These are phyloP conservation scores for Phytopythium montanum DNA, from an alignment of 352 stramenopile species.

Conservation along the genomic window DNA sequence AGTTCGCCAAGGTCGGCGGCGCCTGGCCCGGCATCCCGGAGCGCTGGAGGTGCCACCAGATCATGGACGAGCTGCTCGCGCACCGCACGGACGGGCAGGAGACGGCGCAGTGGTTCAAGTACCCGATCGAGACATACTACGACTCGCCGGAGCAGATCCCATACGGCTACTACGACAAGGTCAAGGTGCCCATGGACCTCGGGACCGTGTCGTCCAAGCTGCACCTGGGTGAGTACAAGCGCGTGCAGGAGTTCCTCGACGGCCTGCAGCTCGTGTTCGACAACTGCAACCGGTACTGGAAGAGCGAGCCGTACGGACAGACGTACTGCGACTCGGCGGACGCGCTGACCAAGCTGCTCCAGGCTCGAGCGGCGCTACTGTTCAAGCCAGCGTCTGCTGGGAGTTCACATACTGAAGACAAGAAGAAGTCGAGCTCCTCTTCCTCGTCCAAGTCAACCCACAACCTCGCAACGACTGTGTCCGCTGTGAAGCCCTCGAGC, in stretches of 20 bases:
- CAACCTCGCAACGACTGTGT: background rate
- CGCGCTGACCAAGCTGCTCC: slow-evolving; percentile 47
- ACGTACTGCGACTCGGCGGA: slow-evolving; percentile 79
- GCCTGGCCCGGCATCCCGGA: slow-evolving; percentile 63
- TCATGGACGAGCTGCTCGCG: slow-evolving; percentile 74
- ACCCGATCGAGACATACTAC: slow-evolving; percentile 82
- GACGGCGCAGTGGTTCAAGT: slow-evolving; percentile 87
- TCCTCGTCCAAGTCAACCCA: background rate
- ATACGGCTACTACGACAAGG: slow-evolving; percentile 79
- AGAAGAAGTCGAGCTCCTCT: background rate
- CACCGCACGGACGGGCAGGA: slow-evolving; percentile 72
- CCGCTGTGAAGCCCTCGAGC: background rate
- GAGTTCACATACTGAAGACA: slow-evolving; percentile 1
- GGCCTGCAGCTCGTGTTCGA: slow-evolving; percentile 82
- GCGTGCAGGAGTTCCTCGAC: slow-evolving; percentile 47
- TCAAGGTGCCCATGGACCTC: slow-evolving; percentile 81
- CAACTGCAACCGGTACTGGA: slow-evolving; percentile 85
- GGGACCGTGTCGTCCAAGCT: slow-evolving; percentile 70
- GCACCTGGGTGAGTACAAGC: slow-evolving; percentile 65
- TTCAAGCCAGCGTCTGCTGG: slow-evolving; percentile 20
- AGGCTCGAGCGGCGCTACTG: slow-evolving; percentile 30
- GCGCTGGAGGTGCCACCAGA: slow-evolving; percentile 82
- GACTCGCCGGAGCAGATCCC: slow-evolving; percentile 79
- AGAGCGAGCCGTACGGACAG: slow-evolving; percentile 62
- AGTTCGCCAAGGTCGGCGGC: slow-evolving; percentile 66